Percentiles rank a stretch among this genome's conserved stretches.
phyloP scores from a whole-genome alignment of 306 rosid genomes.

The Betula pendula region DNA sequence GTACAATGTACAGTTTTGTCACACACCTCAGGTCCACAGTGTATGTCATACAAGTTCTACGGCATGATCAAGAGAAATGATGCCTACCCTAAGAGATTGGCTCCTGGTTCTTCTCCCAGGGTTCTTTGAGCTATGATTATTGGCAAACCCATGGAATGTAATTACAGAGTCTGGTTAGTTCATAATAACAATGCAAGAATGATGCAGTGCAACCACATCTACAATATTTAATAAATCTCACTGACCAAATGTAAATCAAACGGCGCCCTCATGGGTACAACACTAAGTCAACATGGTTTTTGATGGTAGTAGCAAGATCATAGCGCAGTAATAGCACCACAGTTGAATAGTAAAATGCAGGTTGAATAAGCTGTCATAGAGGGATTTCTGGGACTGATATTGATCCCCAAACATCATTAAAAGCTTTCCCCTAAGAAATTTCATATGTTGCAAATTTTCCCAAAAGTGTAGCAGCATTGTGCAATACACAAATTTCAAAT shows the following conservation, averaged over 20 bases:
- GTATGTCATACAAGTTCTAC: background rate
- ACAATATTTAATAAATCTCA: constrained; percentile 9
- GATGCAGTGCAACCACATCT: background rate
- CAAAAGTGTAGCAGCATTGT: background rate
- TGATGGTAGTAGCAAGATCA: background rate
- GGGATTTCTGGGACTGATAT: background rate
- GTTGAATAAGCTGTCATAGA: background rate
- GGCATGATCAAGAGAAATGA: background rate
- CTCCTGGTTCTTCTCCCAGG: background rate
- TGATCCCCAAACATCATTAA: background rate
- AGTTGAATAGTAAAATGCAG: background rate
- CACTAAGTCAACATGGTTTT: background rate
- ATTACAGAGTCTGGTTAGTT: background rate
- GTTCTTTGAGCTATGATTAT: background rate
- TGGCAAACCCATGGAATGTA: background rate
- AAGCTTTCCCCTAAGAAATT: too few relatives aligned
- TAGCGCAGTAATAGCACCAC: background rate
- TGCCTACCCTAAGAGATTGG: background rate
- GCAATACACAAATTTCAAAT: background rate
- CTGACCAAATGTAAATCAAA: background rate
- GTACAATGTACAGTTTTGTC: background rate
- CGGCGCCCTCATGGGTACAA: background rate
- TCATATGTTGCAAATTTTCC: background rate
- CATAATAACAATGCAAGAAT: background rate
- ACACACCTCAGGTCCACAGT: too few relatives aligned